These are phyloP conservation scores for Bruguiera hainesii DNA, from an alignment of 441 rosid species.

Conservation along the genomic window DNA sequence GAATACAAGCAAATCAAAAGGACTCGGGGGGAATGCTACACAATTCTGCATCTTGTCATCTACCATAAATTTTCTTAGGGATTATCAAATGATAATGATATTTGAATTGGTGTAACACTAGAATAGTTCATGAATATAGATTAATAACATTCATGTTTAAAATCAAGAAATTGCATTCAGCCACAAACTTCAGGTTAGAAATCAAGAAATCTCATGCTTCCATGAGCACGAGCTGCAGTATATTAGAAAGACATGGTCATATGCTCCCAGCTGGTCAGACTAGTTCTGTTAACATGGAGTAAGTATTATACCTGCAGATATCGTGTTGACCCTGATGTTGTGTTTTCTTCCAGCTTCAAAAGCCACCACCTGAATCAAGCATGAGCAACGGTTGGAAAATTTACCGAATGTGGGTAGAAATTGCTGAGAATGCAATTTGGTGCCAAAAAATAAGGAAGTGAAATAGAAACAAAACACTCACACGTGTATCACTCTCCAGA, in stretches of 20 bases:
- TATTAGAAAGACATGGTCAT: too few relatives aligned
- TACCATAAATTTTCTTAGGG: not conserved
- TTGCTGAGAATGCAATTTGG: too few relatives aligned
- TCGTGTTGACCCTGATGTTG: constrained; percentile 90
- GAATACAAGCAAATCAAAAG: not conserved
- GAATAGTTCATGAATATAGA: not conserved
- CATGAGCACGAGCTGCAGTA: not conserved
- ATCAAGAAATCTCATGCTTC: not conserved
- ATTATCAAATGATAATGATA: not conserved
- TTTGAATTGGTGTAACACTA: not conserved
- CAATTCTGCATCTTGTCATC: not conserved
- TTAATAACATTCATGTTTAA: not conserved
- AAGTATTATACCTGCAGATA: constrained; percentile 54
- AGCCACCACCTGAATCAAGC: constrained; percentile 61
- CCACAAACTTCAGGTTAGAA: not conserved
- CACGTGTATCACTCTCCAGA: constrained; percentile 91
- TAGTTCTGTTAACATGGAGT: not conserved
- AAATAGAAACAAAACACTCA: constrained; percentile 27
- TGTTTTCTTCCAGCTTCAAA: constrained; percentile 97
- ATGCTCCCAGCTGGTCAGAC: too few relatives aligned
- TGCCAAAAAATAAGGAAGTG: not conserved
- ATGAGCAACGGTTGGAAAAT: too few relatives aligned
- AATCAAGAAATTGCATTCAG: too few relatives aligned
- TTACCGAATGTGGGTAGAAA: too few relatives aligned
- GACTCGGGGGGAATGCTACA: not conserved